Percentiles rank a stretch among this genome's conserved stretches.
phyloP scores from a whole-genome alignment of 2,329 filamentous ascomycete genomes.

The Nigrospora osmanthi region DNA sequence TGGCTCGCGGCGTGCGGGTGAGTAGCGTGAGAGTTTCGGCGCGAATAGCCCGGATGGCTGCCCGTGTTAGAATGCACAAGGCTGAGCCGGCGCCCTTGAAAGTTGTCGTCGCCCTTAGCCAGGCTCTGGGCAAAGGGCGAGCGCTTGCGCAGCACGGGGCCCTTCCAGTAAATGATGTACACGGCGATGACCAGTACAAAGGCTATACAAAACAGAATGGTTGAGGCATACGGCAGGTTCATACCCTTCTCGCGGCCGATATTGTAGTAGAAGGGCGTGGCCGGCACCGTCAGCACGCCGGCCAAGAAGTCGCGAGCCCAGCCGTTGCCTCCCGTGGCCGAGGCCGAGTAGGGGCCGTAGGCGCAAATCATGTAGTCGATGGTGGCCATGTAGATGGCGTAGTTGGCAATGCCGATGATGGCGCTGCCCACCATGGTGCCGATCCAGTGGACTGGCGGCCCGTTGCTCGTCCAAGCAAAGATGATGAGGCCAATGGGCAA shows the following conservation, averaged over 20 bases:
- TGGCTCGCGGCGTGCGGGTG: too few relatives aligned
- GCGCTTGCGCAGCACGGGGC: constrained; percentile 39
- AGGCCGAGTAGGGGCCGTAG: constrained; percentile 59
- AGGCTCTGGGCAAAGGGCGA: constrained; percentile 54
- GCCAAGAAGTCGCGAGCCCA: constrained; percentile 59
- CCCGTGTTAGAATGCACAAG: background rate
- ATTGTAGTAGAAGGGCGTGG: constrained; percentile 46
- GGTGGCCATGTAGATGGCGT: constrained; percentile 48
- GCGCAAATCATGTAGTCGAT: constrained; percentile 55
- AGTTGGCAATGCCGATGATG: constrained; percentile 58
- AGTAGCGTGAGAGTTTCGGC: too few relatives aligned
- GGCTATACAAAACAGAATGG: constrained; percentile 43
- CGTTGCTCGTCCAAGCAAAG: constrained; percentile 52
- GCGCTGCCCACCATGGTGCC: constrained; percentile 52
- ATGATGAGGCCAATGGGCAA: constrained; percentile 56
- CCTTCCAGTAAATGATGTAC: constrained; percentile 51
- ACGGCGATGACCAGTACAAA: constrained; percentile 44
- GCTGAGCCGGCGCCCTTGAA: constrained; percentile 4
- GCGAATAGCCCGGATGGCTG: too few relatives aligned
- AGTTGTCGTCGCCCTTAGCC: constrained; percentile 26
- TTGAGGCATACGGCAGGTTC: constrained; percentile 45
- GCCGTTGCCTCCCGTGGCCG: constrained; percentile 60
- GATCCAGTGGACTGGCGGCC: constrained; percentile 51
- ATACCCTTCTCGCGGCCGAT: constrained; percentile 34
- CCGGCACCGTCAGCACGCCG: constrained; percentile 55